phyloP scores from a whole-genome alignment of 2,329 filamentous ascomycete species.

The Talaromyces funiculosus region DNA sequence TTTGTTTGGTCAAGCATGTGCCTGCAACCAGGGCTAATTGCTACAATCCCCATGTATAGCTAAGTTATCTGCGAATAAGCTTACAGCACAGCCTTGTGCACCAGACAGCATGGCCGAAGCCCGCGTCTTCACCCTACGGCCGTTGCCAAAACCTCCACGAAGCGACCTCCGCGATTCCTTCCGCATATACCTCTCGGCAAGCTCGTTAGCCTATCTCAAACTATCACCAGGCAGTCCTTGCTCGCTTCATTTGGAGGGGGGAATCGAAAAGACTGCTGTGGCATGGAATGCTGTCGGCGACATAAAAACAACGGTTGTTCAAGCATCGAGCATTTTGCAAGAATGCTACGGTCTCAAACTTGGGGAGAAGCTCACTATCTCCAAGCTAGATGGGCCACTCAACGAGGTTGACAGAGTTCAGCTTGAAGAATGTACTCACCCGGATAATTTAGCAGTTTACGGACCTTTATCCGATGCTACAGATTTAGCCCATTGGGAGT shows the following conservation, averaged over 20 bases:
- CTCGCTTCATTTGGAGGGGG: conserved; percentile 31
- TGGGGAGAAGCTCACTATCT: conserved; percentile 62
- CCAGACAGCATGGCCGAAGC: conserved; percentile 30
- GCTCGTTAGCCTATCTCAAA: conserved; percentile 51
- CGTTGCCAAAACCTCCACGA: conserved; percentile 44
- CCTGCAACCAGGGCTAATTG: background rate
- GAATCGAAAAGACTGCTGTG: conserved; percentile 51
- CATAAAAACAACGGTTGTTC: conserved; percentile 60
- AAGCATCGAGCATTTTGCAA: conserved; percentile 69
- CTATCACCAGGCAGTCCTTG: conserved; percentile 57
- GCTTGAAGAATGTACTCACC: conserved; percentile 53
- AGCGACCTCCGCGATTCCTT: conserved; percentile 53
- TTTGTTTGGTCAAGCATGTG: background rate
- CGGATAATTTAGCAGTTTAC: conserved; percentile 32
- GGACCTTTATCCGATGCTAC: conserved; percentile 27
- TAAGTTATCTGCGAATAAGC: background rate
- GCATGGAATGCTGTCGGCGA: conserved; percentile 59
- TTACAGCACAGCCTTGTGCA: background rate
- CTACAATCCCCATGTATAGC: background rate
- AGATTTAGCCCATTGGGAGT: conserved; percentile 45
- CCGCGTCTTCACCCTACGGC: conserved; percentile 49
- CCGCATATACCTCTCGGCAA: conserved; percentile 52
- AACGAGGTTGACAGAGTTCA: conserved; percentile 54
- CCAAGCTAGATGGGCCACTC: conserved; percentile 47
- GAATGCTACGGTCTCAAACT: conserved; percentile 67